Evolutionary conservation across 2,329 filamentous ascomycete genomes (phyloP).

Genomic region (Diplodia intermedia): DNA sequence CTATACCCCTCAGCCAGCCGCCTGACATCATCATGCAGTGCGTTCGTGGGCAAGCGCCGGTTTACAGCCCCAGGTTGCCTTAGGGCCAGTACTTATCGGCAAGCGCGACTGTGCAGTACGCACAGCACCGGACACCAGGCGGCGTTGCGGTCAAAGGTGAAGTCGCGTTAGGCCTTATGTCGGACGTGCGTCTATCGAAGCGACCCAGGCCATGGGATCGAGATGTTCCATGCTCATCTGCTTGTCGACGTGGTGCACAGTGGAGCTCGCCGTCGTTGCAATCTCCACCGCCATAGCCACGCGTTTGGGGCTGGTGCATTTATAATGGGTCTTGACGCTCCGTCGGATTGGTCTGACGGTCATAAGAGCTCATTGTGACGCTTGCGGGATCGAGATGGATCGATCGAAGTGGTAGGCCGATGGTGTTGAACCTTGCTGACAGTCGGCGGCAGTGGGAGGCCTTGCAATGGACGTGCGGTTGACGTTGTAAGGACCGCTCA

Average conservation of each 20-base stretch:
- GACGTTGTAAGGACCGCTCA: conserved; percentile 6
- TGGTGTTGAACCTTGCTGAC: conserved; percentile 29
- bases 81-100: conserved; percentile 27
- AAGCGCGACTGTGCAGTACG: conserved; percentile 24
- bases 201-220: conserved; percentile 18
- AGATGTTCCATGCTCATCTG: conserved; percentile 19
- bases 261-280: neutral
- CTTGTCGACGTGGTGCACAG: neutral
- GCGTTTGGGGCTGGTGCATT: neutral
- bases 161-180: conserved; percentile 27
- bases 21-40: conserved; percentile 30
- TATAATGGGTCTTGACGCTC: conserved; percentile 17
- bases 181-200: conserved; percentile 24
- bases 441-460: conserved; percentile 18
- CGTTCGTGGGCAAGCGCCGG: conserved; percentile 27
- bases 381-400: conserved; percentile 14
- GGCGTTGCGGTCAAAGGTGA: conserved; percentile 11
- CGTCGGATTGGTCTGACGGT: neutral
- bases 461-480: conserved; percentile 12
- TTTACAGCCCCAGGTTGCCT: conserved; percentile 25
- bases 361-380: conserved; percentile 7
- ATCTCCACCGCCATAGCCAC: conserved; percentile 7
- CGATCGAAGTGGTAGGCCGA: conserved; percentile 25
- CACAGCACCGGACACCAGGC: conserved; percentile 19
- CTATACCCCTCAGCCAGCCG: conserved; percentile 6